Percentiles rank a stretch among this genome's conserved stretches.
Conservation (phyloP, 805 yeast species). For the Isabelozyma rhagii region DNA sequence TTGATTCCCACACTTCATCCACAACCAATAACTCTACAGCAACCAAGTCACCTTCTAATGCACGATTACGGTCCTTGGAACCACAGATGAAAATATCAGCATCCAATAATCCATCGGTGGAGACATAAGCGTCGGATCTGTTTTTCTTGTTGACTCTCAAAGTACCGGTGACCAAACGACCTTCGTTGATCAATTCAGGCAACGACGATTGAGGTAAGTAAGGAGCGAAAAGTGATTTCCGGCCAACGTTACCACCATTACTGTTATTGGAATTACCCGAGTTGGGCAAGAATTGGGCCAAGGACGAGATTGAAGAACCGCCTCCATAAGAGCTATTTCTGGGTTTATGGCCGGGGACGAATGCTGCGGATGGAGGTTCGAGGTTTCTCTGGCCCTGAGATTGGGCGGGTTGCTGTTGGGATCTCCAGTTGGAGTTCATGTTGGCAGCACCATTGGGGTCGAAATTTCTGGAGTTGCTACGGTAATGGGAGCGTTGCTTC, state of each 20-base stretch:
- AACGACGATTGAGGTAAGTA: constrained; percentile 90
- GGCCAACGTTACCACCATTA: constrained; percentile 35
- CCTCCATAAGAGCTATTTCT: constrained; percentile 63
- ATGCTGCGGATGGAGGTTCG: constrained; percentile 39
- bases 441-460: constrained; percentile 29
- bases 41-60: constrained; percentile 93
- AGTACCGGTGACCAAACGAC: constrained; percentile 87
- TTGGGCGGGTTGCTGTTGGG: constrained; percentile 38
- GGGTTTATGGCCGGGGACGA: constrained; percentile 77
- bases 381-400: constrained; percentile 20
- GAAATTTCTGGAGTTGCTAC: constrained; percentile 36
- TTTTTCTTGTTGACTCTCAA: constrained; percentile 93
- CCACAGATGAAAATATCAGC: constrained; percentile 98
- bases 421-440: constrained; percentile 65
- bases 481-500: constrained; percentile 37
- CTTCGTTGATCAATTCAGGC: constrained; percentile 86
- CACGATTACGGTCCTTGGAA: constrained; percentile 96
- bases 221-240: constrained; percentile 91
- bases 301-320: constrained; percentile 54
- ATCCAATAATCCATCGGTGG: constrained; percentile 92
- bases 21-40: constrained; percentile 93
- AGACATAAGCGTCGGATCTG: constrained; percentile 96
- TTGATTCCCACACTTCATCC: constrained; percentile 97
- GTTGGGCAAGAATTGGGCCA: constrained; percentile 26
- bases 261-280: constrained; percentile 16